Percentiles rank a stretch among this genome's conserved stretches.
phyloP scores from a whole-genome alignment of 176 grass and related monocot species.

The Echinochloa phyllopogon region DNA sequence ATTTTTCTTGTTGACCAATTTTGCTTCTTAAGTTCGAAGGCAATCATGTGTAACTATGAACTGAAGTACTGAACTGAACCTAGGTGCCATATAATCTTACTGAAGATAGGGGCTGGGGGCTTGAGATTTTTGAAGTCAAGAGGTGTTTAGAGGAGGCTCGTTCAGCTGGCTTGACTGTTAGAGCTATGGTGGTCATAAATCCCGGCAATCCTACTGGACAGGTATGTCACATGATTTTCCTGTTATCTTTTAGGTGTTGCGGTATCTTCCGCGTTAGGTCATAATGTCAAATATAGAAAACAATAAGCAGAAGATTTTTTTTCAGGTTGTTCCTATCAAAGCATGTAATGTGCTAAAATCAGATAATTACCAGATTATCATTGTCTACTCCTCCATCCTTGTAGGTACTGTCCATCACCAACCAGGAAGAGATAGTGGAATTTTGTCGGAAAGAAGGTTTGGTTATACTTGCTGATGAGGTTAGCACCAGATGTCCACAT shows the following conservation, averaged over 20 bases:
- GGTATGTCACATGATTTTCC: slow-evolving; percentile 26
- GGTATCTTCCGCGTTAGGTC: not conserved
- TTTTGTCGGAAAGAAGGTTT: slow-evolving; percentile 80
- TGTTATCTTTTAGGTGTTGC: not conserved
- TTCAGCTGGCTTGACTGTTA: slow-evolving; percentile 60
- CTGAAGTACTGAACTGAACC: not conserved
- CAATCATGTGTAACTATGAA: not conserved
- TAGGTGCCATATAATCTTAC: slow-evolving; percentile 74
- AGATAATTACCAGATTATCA: slow-evolving; percentile 8
- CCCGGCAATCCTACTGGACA: slow-evolving; percentile 85
- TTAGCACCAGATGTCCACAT: not conserved
- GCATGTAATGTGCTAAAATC: not conserved
- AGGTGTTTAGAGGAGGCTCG: slow-evolving; percentile 62
- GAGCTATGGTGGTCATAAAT: slow-evolving; percentile 79
- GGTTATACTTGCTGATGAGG: slow-evolving; percentile 85
- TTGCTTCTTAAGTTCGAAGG: not conserved
- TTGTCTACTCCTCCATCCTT: slow-evolving; percentile 6
- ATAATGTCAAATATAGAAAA: not conserved
- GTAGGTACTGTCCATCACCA: slow-evolving; percentile 61
- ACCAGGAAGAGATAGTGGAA: slow-evolving; percentile 72
- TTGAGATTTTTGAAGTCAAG: slow-evolving; percentile 79
- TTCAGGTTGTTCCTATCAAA: not conserved
- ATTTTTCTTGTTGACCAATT: not conserved
- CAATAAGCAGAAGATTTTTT: not conserved
- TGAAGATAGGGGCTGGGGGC: slow-evolving; percentile 59